Conservation (phyloP, 805 yeast species). For the Komagataella kurtzmanii region DNA sequence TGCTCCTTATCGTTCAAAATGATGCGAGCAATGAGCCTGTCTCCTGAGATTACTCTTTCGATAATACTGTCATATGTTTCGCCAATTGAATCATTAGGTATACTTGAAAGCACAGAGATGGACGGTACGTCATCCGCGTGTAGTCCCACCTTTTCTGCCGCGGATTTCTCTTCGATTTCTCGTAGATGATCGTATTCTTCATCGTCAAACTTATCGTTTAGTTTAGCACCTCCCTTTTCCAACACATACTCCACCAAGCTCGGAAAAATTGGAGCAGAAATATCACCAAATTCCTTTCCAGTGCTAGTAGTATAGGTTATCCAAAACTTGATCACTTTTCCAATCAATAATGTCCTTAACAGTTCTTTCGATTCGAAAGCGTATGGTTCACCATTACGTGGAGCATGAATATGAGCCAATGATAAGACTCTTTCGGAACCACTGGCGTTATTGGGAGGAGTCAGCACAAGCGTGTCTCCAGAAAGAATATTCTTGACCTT, state of each 20-base stretch:
- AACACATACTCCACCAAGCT: conserved; percentile 46
- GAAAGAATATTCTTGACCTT: conserved; percentile 59
- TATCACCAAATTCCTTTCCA: conserved; percentile 61
- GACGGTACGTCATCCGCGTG: conserved; percentile 27
- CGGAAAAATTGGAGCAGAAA: conserved; percentile 46
- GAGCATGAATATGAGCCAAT: conserved; percentile 52
- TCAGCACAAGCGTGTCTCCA: conserved; percentile 56
- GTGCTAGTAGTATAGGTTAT: conserved; percentile 39
- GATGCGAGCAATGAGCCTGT: conserved; percentile 53
- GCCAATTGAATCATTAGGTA: conserved; percentile 20
- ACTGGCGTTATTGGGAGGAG: conserved; percentile 29
- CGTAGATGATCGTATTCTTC: conserved; percentile 27
- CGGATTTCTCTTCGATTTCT: conserved; percentile 35
- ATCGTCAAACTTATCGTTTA: conserved; percentile 32
- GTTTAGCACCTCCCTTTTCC: conserved; percentile 45
- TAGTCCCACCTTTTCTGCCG: conserved; percentile 34
- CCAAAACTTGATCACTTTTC: conserved; percentile 48
- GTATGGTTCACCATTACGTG: conserved; percentile 31
- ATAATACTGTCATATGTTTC: conserved; percentile 43
- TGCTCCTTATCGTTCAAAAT: conserved; percentile 35
- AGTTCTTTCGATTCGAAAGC: conserved; percentile 50
- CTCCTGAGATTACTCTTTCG: conserved; percentile 71
- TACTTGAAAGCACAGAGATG: conserved; percentile 11
- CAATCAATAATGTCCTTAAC: conserved; percentile 47
- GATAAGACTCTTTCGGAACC: conserved; percentile 50